Evolutionary conservation across 257 asterid genomes (phyloP).

Genomic region (Jaltomata sinuosa): DNA sequence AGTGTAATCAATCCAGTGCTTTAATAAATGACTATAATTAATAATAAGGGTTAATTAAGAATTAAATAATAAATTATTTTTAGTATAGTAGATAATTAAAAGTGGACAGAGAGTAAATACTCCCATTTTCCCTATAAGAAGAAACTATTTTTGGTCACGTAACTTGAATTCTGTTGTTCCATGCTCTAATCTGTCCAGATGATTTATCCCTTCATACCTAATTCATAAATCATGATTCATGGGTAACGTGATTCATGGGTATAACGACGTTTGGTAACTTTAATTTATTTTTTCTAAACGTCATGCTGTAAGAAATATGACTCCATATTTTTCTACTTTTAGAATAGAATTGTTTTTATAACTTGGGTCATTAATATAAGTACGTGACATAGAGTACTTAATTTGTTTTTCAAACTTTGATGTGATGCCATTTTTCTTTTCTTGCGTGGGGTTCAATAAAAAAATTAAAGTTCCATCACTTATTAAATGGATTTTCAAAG

Average conservation of each 20-base stretch:
- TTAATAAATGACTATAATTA: too few species aligned
- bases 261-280: neutral
- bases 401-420: neutral
- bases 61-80: too few species aligned
- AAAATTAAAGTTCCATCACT: neutral
- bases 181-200: neutral
- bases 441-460: neutral
- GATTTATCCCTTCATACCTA: neutral
- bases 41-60: too few species aligned
- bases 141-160: neutral
- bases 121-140: neutral
- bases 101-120: too few species aligned
- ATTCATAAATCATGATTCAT: neutral
- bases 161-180: neutral
- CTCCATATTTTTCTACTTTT: neutral
- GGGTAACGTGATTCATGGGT: neutral
- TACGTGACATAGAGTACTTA: neutral
- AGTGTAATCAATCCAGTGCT: too few species aligned
- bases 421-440: neutral
- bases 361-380: neutral
- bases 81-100: too few species aligned
- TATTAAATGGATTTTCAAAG: neutral
- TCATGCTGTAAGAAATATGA: neutral
- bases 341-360: neutral
- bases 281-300: neutral